A percentile compares a stretch with the other conserved stretches of the same genome.
Conservation (phyloP, 1,284 basidiomycete species). For the Ceratobasidium sp. region DNA sequence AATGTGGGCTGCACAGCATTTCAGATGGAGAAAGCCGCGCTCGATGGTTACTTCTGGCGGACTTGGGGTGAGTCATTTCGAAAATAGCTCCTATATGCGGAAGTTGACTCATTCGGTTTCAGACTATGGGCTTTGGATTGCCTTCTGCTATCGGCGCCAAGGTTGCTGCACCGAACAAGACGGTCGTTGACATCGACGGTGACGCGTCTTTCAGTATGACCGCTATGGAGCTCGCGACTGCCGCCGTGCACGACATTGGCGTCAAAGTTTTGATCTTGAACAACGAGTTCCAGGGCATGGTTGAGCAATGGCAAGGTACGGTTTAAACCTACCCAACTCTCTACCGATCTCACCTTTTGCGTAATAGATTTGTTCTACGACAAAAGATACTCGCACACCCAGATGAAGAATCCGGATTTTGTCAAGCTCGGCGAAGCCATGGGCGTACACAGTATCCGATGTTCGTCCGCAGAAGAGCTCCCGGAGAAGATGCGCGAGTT, state of each 20-base stretch:
- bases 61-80: conserved; percentile 74
- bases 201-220: conserved; percentile 99
- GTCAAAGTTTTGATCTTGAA: conserved; percentile 92
- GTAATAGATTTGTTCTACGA: conserved; percentile 91
- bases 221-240: conserved; percentile 97
- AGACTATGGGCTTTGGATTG: conserved; percentile 98
- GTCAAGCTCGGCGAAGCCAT: conserved; percentile 87
- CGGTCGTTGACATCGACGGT: conserved; percentile 95
- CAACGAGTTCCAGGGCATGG: conserved; percentile 99
- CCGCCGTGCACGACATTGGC: conserved; percentile 90
- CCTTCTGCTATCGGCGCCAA: conserved; percentile 96
- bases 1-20: conserved; percentile 99
- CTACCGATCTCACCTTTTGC: background rate
- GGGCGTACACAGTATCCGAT: conserved; percentile 91
- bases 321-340: conserved; percentile 19
- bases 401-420: conserved; percentile 96
- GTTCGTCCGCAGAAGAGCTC: conserved; percentile 76
- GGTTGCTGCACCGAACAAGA: conserved; percentile 93
- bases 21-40: conserved; percentile 87
- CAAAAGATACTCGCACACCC: conserved; percentile 91
- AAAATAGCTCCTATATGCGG: conserved; percentile 3
- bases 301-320: conserved; percentile 95
- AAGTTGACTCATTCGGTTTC: conserved; percentile 36
- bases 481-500: conserved; percentile 98
- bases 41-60: conserved; percentile 97